Evolutionary conservation across 1,139 yeast species (phyloP), one percentile per base, ranked within the genome.

Genomic region (Yamadazyma blattariae): DNA sequence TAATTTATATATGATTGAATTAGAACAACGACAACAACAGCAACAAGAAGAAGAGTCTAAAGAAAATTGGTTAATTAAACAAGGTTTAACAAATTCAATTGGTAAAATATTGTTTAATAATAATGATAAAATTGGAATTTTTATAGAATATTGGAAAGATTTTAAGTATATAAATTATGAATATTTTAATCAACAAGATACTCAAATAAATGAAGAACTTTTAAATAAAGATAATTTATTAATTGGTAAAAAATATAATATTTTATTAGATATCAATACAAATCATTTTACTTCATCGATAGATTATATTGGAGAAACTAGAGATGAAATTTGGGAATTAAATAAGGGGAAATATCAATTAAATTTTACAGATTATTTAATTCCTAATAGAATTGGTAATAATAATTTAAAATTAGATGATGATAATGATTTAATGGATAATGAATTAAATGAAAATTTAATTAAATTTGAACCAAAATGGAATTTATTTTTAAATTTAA

Each of bases 91-190:
- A 1, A 56, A 45, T 34, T 36, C 48, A 2, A 42, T 65, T 12
- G 75, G 75, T 1, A 51, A 50, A 29, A 50, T 64, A 7, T 39
- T 40, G 7, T 44, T 62, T 11, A 63, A 68, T 40, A 54, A 63
- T 34, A 32, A 41, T 2, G 48, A 50, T 10, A 50, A 54, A 34
- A 46, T 70, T 26, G 76, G 76, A 0, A 38, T 68, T 3, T 59
- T 60, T 31, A 43, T 66, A 9, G 54, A 56, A 7, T 68, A 52
- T 38, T 70, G 75, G 75, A 51, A 53, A 33, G 73, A 66, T 36
- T 52, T 44, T 31, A 47, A 69, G 20, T 54, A 38, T 35, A 41
- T 65, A 13, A 57, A 60, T 41, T 60, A 55, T 25, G 56, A 61
- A 35, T 45, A 46, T 31, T 21, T 7, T 5, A 12, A 17, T 7